Base-by-base conservation (phyloP, 2,329 filamentous ascomycete species). In the Diaporthe eres region DNA sequence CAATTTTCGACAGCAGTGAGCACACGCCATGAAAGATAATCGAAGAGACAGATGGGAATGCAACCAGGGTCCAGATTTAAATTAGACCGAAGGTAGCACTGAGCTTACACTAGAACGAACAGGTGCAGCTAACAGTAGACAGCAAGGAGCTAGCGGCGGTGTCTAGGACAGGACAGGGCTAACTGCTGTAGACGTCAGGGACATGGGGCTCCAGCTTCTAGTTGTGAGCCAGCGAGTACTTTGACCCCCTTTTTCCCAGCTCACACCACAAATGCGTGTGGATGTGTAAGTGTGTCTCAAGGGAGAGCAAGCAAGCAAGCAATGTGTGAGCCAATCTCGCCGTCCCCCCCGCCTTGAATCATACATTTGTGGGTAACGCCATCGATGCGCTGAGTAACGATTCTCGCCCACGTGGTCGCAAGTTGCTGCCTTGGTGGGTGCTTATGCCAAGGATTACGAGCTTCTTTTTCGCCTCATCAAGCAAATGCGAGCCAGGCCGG, bases 381-480 rank as follows among this genome's bases (percentile, higher is more conserved):
- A 28, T 34, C 31, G n/a, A 15, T 25, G 63, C 44, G 63, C 63
- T 68, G 63, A 68, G 63, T 68, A 68, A 68, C 44, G 31, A 68
- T 47, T 8, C 61, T 34, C 15, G 28, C 63, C 31, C 63, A 51
- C 63, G 63, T 67, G 44, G 63, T 51, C 63, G 31, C 44, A 37
- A 67, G 63, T 19, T 67, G 63, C 42, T 67, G 63, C 61, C 42
- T 65, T 51, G 44, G 47, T 31, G 63, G 31, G 44, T 9, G 60
- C 63, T 68, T 51, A 68, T 68, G 63, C 63, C 63, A 53, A 68
- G 65, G 47, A 68, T 53, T 68, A 53, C 47, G 31, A 68, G 65
- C 47, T 19, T 57, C 15, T 15, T 19, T 4, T 28, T 34, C 37
- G 34, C 65, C 65, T 25, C 34, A 68, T 53, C 15, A 10, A 37